Evolutionary conservation across 2,329 filamentous ascomycete genomes (phyloP).

Genomic region (Botrytis porri): DNA sequence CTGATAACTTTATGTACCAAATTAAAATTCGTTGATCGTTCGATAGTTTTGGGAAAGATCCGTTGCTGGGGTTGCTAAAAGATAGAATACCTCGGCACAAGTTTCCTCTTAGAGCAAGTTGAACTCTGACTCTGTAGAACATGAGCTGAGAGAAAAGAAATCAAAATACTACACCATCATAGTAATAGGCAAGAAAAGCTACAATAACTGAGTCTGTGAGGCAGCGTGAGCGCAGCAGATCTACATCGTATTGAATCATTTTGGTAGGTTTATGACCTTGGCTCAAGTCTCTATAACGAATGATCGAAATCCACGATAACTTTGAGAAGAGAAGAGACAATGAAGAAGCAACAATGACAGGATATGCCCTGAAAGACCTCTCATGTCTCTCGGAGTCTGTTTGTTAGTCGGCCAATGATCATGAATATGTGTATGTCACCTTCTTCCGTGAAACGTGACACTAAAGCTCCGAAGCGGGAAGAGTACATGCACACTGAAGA

Average conservation of each 20-base stretch:
- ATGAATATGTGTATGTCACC: background rate
- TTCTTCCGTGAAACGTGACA: slow-evolving; percentile 11
- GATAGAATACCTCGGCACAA: slow-evolving; percentile 10
- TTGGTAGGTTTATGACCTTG: slow-evolving; percentile 16
- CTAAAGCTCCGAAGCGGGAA: background rate
- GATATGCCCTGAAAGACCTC: slow-evolving; percentile 15
- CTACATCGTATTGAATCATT: slow-evolving; percentile 12
- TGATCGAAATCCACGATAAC: slow-evolving; percentile 19
- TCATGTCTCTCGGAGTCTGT: background rate
- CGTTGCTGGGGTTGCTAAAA: slow-evolving; percentile 1
- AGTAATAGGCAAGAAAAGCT: slow-evolving; percentile 1
- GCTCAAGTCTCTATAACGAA: slow-evolving; percentile 7
- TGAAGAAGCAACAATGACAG: slow-evolving; percentile 8
- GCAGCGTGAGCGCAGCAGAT: slow-evolving; percentile 4
- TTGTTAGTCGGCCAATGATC: slow-evolving; percentile 12
- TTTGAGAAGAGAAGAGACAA: background rate
- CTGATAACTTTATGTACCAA: background rate
- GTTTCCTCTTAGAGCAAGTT: background rate
- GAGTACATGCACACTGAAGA: slow-evolving; percentile 5
- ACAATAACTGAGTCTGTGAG: slow-evolving; percentile 2
- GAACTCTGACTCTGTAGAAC: background rate
- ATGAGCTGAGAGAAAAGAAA: background rate
- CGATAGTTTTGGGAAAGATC: slow-evolving; percentile 4
- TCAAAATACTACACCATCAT: background rate
- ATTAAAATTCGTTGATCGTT: background rate